Evolutionary conservation across 805 yeast species (phyloP), one percentile per base, ranked within the genome.

Genomic region (Metschnikowia dekortorum): DNA sequence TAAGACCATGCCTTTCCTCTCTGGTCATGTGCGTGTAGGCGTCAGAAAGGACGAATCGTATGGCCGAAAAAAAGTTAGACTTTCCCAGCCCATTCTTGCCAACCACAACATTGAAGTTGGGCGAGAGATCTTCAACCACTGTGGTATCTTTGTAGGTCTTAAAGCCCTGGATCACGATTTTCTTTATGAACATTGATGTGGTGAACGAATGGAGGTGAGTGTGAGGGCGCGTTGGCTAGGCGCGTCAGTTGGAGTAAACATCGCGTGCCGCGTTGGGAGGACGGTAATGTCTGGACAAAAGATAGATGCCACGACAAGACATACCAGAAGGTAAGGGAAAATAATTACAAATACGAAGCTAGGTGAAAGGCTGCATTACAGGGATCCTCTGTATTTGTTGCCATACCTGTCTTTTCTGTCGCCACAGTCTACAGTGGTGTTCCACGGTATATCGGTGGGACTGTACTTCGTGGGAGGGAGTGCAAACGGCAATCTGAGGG

Each of bases 71-170:
- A 69, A 92, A 87, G 66, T 94, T 92, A 38, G 96, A 88, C 65
- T 94, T 92, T 8, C 99, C 99, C 8, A 96, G 87, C n/a, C 97
- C 97, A 68, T 91, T 91, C 46, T 96, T 73, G 2, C 97, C 97
- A 32, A 91, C 74, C 8, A 65, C 89, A 18, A 92, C 95, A 68
- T 92, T 92, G 62, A 85, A 86, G 48, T 82, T 81, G 0, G 96
- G 92, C 1, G 95, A 85, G 32, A 94, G 73, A 13, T 81, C 74
- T 39, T 87, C 94, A 10, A 91, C 80, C 4, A 82, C 78, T 0
- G 96, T 87, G 38, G 89, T 83, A 60, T 87, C 85, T 68, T 87
- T 86, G 65, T 90, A 92, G 54, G 98, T 90, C 69, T 89, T 90
- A 74, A 92, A 92, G 34, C 98, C 98, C 64, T 89, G 95, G 48